A percentile compares a stretch with the other conserved stretches of the same genome.
These are phyloP conservation scores for Puccinia polysora DNA, from an alignment of 1,284 basidiomycete species.

Conservation along the genomic window DNA sequence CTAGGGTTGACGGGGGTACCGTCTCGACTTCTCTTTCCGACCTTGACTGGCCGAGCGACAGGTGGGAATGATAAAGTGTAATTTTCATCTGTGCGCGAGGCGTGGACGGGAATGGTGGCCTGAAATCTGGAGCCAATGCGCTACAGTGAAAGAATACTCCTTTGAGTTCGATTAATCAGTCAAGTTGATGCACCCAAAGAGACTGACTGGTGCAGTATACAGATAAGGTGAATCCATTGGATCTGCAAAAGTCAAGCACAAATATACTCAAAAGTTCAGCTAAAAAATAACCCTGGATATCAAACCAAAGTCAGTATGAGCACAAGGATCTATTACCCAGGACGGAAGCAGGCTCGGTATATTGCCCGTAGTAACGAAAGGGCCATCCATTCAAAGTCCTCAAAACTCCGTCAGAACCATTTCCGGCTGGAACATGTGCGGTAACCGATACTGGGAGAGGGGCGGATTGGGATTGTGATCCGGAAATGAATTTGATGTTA, in stretches of 20 bases:
- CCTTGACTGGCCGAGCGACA: constrained; percentile 7
- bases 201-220: constrained; percentile 41
- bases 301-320: neutral
- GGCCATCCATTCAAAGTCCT: constrained; percentile 43
- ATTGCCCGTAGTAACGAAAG: constrained; percentile 41
- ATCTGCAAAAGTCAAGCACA: constrained; percentile 16
- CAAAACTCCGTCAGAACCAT: constrained; percentile 25
- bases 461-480: neutral
- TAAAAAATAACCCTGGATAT: neutral
- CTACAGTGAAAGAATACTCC: neutral
- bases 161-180: neutral
- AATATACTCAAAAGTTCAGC: neutral
- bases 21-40: constrained; percentile 34
- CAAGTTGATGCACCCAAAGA: neutral
- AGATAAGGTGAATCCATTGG: constrained; percentile 39
- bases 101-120: constrained; percentile 18
- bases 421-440: constrained; percentile 32
- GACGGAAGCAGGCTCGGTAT: constrained; percentile 39
- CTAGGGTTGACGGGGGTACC: constrained; percentile 14
- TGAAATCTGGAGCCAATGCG: constrained; percentile 40
- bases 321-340: constrained; percentile 7
- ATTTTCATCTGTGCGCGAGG: constrained; percentile 1
- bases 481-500: too few relatives aligned
- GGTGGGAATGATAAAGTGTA: neutral
- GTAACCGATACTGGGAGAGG: constrained; percentile 6